phyloP scores from a whole-genome alignment of 2,329 filamentous ascomycete species.

The Fusarium phyllophilum region DNA sequence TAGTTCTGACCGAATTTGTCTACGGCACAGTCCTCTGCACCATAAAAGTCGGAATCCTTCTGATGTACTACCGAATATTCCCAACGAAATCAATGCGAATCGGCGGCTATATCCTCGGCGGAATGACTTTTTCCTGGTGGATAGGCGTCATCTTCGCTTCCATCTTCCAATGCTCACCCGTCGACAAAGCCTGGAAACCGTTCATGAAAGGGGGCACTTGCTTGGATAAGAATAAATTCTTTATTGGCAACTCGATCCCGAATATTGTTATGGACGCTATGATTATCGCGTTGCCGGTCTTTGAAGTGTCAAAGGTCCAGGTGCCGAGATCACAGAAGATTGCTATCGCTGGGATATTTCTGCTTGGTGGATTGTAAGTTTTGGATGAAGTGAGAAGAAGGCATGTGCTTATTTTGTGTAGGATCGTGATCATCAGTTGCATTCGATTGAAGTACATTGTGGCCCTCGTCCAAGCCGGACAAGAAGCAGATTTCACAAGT shows the following conservation, averaged over 20 bases:
- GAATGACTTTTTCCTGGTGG: constrained; percentile 1
- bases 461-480: background rate
- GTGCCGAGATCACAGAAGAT: constrained; percentile 3
- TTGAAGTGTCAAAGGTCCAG: background rate
- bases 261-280: constrained; percentile 8
- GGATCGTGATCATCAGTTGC: background rate
- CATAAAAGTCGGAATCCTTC: background rate
- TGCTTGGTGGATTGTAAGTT: background rate
- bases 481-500: constrained; percentile 1
- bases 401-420: fast-evolving
- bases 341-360: background rate
- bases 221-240: constrained; percentile 6
- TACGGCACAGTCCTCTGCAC: constrained; percentile 6
- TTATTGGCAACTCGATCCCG: background rate
- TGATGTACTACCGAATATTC: constrained; percentile 6
- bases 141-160: background rate
- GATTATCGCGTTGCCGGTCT: background rate
- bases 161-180: constrained; percentile 3
- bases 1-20: background rate
- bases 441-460: constrained; percentile 3
- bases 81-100: background rate
- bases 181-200: constrained; percentile 4
- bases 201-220: background rate
- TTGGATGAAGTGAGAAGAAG: fast-evolving
- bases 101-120: background rate